phyloP scores from a whole-genome alignment of 805 yeast species.

The Candida hispaniensis region DNA sequence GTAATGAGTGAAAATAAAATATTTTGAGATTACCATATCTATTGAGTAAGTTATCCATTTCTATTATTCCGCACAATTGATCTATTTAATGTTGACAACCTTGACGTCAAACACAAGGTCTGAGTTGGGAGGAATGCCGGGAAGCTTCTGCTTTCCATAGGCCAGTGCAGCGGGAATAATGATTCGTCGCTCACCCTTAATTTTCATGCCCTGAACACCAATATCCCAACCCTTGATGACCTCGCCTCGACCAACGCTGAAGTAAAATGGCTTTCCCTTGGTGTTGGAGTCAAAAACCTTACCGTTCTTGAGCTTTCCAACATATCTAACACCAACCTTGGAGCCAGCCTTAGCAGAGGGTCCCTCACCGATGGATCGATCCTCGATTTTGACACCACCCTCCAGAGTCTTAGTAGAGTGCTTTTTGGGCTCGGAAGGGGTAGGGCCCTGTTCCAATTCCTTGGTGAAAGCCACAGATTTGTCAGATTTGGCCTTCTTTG shows the following conservation, averaged over 20 bases:
- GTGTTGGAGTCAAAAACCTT: slow-evolving; percentile 96
- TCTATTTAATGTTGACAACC: slow-evolving; percentile 76
- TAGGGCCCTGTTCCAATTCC: slow-evolving; percentile 91
- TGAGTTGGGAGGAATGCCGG: slow-evolving; percentile 97
- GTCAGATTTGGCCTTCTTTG: slow-evolving; percentile 37
- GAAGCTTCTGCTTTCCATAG: slow-evolving; percentile 86
- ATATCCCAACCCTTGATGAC: slow-evolving; percentile 98
- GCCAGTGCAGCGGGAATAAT: slow-evolving; percentile 94
- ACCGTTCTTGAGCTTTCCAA: slow-evolving; percentile 95
- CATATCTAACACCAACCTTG: slow-evolving; percentile 92
- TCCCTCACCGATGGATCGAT: slow-evolving; percentile 82
- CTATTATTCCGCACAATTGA: no score
- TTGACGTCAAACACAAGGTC: slow-evolving; percentile 94
- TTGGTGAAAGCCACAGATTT: slow-evolving; percentile 82
- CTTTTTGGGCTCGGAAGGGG: slow-evolving; percentile 32
- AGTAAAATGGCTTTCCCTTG: slow-evolving; percentile 88
- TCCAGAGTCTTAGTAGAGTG: slow-evolving; percentile 60
- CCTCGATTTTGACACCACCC: slow-evolving; percentile 92
- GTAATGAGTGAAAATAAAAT: no score
- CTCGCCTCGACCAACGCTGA: slow-evolving; percentile 91
- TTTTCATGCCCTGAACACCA: slow-evolving; percentile 98
- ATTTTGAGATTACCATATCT: no score
- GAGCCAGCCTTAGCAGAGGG: slow-evolving; percentile 77
- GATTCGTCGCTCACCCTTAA: slow-evolving; percentile 98
- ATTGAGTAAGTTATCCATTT: no score